A percentile compares a stretch with the other conserved stretches of the same genome.
phyloP scores from a whole-genome alignment of 2,329 filamentous ascomycete species.

The Pseudogymnoascus sp. region DNA sequence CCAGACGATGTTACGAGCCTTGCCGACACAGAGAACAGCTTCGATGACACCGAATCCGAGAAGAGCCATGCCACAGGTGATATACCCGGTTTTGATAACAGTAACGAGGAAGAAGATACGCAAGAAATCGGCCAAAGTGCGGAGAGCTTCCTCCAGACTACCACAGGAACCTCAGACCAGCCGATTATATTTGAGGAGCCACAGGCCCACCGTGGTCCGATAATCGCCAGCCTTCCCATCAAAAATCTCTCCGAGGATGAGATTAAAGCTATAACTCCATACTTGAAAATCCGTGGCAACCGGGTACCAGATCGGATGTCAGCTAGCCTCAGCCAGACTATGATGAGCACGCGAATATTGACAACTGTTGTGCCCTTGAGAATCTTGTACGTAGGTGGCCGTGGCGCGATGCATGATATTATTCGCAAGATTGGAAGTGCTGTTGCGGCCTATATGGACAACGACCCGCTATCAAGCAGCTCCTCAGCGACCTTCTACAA shows the following conservation, averaged over 20 bases:
- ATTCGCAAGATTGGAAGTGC: constrained; percentile 41
- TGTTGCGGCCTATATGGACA: constrained; percentile 32
- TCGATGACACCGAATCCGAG: constrained; percentile 27
- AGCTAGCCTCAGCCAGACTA: constrained; percentile 39
- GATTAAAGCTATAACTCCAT: constrained; percentile 20
- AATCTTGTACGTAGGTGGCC: constrained; percentile 40
- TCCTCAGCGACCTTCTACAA: constrained; percentile 38
- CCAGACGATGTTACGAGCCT: constrained; percentile 29
- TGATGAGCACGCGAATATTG: constrained; percentile 36
- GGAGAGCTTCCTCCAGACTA: constrained; percentile 21
- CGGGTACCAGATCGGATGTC: constrained; percentile 27
- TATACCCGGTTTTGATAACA: constrained; percentile 18
- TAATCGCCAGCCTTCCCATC: constrained; percentile 23
- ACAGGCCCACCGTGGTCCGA: constrained; percentile 23
- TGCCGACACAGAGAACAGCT: constrained; percentile 27
- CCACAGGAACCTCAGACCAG: constrained; percentile 22
- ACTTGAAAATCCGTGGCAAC: background rate
- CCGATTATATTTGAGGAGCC: constrained; percentile 41
- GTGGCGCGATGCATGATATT: constrained; percentile 33
- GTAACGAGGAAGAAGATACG: constrained; percentile 22
- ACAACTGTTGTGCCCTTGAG: constrained; percentile 38
- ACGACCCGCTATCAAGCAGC: constrained; percentile 19
- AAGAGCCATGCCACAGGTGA: constrained; percentile 13
- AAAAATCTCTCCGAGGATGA: constrained; percentile 35
- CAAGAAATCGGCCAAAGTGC: constrained; percentile 26